These are phyloP conservation scores for Taiozyma sp. DNA, from an alignment of 1,139 yeast species.

Conservation along the genomic window DNA sequence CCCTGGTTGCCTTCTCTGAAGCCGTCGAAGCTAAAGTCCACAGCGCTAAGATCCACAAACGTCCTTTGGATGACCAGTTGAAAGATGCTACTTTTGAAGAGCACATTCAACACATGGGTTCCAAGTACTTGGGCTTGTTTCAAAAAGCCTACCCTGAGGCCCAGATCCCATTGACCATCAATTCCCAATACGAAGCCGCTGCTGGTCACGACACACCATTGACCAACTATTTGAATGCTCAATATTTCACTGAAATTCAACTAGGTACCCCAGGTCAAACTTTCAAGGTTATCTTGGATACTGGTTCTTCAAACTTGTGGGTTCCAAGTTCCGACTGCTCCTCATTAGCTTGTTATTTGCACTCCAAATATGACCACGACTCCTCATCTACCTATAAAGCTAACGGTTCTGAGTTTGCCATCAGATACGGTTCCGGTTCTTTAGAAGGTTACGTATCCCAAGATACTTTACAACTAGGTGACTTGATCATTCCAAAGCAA, in stretches of 20 bases:
- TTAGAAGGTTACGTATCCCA: conserved; percentile 88
- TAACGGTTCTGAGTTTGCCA: conserved; percentile 81
- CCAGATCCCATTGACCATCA: conserved; percentile 36
- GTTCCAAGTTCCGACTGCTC: conserved; percentile 87
- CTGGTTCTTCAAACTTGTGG: conserved; percentile 97
- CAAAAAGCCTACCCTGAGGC: conserved; percentile 38
- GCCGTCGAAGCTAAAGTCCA: conserved; percentile 65
- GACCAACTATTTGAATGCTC: conserved; percentile 91
- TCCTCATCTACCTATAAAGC: conserved; percentile 75
- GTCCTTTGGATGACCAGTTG: conserved; percentile 57
- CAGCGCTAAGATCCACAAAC: conserved; percentile 58
- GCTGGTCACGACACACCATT: conserved; percentile 70
- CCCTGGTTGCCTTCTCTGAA: conserved; percentile 43
- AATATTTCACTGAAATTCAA: conserved; percentile 85
- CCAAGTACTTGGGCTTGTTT: conserved; percentile 62
- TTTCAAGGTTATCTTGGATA: conserved; percentile 88
- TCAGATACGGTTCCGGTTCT: conserved; percentile 90
- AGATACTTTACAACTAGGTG: conserved; percentile 78
- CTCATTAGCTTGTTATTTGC: conserved; percentile 93
- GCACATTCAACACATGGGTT: conserved; percentile 66
- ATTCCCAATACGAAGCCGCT: conserved; percentile 2
- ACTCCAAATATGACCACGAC: conserved; percentile 81
- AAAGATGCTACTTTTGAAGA: conserved; percentile 56
- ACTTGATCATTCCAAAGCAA: conserved; percentile 77
- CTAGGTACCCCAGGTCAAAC: conserved; percentile 91